Base-by-base conservation (phyloP, 768 basidiomycete species). In the Hortiboletus flavorubellus region DNA sequence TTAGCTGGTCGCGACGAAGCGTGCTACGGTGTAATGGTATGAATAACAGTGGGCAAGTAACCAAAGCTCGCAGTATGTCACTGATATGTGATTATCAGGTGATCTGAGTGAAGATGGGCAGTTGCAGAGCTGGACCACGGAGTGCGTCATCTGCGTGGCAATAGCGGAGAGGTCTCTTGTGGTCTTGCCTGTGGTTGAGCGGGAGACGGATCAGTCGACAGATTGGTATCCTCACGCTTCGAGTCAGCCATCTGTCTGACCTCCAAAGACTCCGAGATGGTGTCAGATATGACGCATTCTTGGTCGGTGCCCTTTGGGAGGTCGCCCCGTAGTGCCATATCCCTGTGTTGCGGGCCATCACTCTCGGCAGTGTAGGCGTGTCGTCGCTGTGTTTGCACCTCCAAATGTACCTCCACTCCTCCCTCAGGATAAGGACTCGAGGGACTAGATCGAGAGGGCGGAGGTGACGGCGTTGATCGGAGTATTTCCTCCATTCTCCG, bases 401-500 rank as follows among this genome's bases (percentile, higher is more conserved):
- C 56, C 43, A 45, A 49, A 37, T 6, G 45, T 12, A 1, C 12
- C 14, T 30, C 46, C 21, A 35, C 48, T 23, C 45, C 39, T 34
- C 53, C 56, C 18, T 57, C 56, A 29, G 39, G 40, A 33, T 29
- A 29, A 14, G 43, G 23, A 21, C 48, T 31, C n/a, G 55, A 56
- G 2, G 18, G 44, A 48, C 41, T 29, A 8, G 56, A 55, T 37
- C n/a, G 31, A 12, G 55, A 46, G 11, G 54, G 21, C 11, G 47
- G 30, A 30, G 46, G 51, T 16, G 54, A 56, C 29, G 61, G 56
- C 0, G 46, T 35, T 40, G 54, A 55, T n/a, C 33, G 54, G 21
- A 70, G 49, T 31, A 68, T 45, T 54, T 70, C 66, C 15, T 64
- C 62, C 60, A 70, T 59, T 51, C 64, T 59, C 51, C 42, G 21